A percentile compares a stretch with the other conserved stretches of the same genome.
These are phyloP conservation scores for Pythium sp. DNA, from an alignment of 352 stramenopile genomes.

Conservation along the genomic window DNA sequence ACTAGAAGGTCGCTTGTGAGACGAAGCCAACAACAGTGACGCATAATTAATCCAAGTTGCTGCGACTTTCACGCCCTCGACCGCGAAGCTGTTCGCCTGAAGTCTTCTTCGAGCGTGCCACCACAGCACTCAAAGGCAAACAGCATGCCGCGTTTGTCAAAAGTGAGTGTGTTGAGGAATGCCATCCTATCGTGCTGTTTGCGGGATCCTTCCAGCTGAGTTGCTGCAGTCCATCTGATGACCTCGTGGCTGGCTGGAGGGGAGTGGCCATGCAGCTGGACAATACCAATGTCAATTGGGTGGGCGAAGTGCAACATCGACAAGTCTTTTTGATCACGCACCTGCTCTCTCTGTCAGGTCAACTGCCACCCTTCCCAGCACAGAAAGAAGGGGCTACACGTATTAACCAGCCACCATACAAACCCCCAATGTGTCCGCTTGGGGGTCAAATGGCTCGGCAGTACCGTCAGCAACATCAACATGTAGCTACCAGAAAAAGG, in stretches of 20 bases:
- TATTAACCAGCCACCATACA: background rate
- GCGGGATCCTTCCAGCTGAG: background rate
- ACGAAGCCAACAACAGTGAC: background rate
- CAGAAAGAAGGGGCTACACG: too few species aligned
- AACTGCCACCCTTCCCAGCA: background rate
- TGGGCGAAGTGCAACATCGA: background rate
- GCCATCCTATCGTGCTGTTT: background rate
- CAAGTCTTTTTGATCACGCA: background rate
- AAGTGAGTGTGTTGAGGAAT: background rate
- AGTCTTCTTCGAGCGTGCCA: too few species aligned
- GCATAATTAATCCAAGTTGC: background rate
- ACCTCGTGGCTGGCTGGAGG: too few species aligned
- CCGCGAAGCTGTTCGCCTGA: too few species aligned
- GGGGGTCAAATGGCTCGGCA: background rate
- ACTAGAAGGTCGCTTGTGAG: background rate
- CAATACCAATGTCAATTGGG: background rate
- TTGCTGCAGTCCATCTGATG: background rate
- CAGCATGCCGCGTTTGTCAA: background rate
- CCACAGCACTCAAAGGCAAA: too few species aligned
- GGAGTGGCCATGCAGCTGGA: background rate
- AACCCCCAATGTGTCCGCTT: background rate
- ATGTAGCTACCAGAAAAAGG: background rate
- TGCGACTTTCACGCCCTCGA: background rate
- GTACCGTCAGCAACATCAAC: slow-evolving; percentile 6
- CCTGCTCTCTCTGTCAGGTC: background rate